Percentiles rank a stretch among this genome's conserved stretches.
Conservation (phyloP, 192 early-diverging fungal genomes). For the Coemansia sp. region DNA sequence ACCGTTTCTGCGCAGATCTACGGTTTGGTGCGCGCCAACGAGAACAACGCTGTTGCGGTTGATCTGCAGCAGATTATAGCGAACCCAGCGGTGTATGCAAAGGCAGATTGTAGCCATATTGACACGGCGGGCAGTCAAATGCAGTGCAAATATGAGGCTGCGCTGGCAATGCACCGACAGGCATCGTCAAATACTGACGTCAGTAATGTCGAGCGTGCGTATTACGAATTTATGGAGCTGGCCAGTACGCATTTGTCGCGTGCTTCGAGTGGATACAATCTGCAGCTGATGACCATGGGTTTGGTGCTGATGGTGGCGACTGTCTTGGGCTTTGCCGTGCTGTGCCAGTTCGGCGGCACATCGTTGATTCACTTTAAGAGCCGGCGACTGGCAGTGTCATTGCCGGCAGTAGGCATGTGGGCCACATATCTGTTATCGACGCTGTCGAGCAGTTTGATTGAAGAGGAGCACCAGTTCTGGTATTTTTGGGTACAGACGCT, state of each 20-base stretch:
- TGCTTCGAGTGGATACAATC: slow-evolving; percentile 45
- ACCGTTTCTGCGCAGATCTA: slow-evolving; percentile 64
- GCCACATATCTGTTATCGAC: slow-evolving; percentile 57
- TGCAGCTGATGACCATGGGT: slow-evolving; percentile 42
- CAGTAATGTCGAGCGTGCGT: slow-evolving; percentile 19
- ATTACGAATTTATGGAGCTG: slow-evolving; percentile 35
- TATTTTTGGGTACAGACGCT: slow-evolving; percentile 70
- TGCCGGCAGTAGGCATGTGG: slow-evolving; percentile 33
- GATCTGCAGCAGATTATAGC: neutral
- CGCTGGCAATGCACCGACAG: slow-evolving; percentile 16
- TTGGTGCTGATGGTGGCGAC: slow-evolving; percentile 26
- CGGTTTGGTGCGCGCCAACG: slow-evolving; percentile 37
- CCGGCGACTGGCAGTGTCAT: slow-evolving; percentile 7
- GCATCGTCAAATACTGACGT: neutral
- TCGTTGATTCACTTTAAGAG: slow-evolving; percentile 13
- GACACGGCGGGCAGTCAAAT: slow-evolving; percentile 9
- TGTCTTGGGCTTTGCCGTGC: slow-evolving; percentile 6
- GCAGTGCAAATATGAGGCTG: slow-evolving; percentile 40
- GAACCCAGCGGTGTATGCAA: neutral
- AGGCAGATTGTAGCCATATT: slow-evolving; percentile 3
- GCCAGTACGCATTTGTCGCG: slow-evolving; percentile 43
- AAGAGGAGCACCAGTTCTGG: slow-evolving; percentile 78
- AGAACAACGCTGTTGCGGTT: slow-evolving; percentile 9
- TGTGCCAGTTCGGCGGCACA: slow-evolving; percentile 18
- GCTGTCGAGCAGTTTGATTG: slow-evolving; percentile 69